Conservation (phyloP, 352 stramenopile genomes). For the Pythium pectinolyticum region DNA sequence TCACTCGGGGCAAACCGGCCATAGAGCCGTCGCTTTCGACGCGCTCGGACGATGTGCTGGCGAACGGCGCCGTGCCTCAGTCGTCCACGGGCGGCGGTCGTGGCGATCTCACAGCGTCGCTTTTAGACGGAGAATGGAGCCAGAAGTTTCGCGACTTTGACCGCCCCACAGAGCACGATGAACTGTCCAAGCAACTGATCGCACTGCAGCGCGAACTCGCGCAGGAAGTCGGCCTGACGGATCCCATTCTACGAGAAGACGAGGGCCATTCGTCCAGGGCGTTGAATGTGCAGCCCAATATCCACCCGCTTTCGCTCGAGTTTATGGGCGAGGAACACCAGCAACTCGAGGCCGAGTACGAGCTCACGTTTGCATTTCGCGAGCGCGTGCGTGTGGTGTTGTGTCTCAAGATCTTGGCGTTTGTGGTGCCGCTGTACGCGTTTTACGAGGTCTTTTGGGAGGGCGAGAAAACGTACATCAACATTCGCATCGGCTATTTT, state of each 20-base stretch:
- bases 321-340: conserved; percentile 87
- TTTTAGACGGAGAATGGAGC: conserved; percentile 77
- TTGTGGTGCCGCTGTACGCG: conserved; percentile 72
- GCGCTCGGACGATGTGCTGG: conserved; percentile 29
- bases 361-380: conserved; percentile 67
- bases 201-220: conserved; percentile 67
- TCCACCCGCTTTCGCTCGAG: conserved; percentile 77
- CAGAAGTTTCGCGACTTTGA: conserved; percentile 83
- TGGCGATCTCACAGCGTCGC: conserved; percentile 41
- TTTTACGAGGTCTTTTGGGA: conserved; percentile 74
- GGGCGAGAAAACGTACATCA: conserved; percentile 56
- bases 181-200: conserved; percentile 75
- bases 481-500: conserved; percentile 66
- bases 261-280: conserved; percentile 61
- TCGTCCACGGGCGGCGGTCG: conserved; percentile 31
- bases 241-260: conserved; percentile 66
- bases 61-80: not conserved
- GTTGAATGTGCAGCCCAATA: conserved; percentile 59
- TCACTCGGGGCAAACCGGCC: conserved; percentile 7
- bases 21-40: conserved; percentile 6
- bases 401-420: conserved; percentile 67
- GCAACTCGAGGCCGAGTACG: conserved; percentile 74
- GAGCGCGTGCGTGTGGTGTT: conserved; percentile 67
- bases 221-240: conserved; percentile 68
- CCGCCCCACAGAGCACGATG: conserved; percentile 70